Evolutionary conservation across 1,139 yeast genomes (phyloP).

Genomic region (Groenewaldozyma auringiensis): DNA sequence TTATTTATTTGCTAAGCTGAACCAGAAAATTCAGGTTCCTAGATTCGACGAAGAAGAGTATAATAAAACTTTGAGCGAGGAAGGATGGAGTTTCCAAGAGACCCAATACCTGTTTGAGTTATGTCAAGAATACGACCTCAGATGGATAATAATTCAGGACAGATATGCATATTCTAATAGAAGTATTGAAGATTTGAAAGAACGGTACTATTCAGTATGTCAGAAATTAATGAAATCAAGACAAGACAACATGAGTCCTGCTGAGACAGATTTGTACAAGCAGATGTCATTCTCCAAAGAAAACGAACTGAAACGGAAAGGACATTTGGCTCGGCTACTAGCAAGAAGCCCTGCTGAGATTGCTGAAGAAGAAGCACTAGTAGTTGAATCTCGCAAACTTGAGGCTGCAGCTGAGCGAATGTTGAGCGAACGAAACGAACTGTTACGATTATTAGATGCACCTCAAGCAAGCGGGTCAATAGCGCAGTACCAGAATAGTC

Average conservation of each 20-base stretch:
- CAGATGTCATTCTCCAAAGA: slow-evolving; percentile 52
- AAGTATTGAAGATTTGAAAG: slow-evolving; percentile 71
- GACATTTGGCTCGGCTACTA: slow-evolving; percentile 66
- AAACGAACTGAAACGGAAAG: slow-evolving; percentile 71
- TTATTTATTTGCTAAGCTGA: slow-evolving; percentile 69
- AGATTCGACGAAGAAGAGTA: slow-evolving; percentile 62
- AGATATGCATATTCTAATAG: slow-evolving; percentile 44
- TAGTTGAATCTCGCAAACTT: slow-evolving; percentile 85
- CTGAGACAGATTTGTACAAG: slow-evolving; percentile 33
- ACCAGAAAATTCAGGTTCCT: slow-evolving; percentile 64
- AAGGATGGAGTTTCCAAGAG: slow-evolving; percentile 69
- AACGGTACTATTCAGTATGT: slow-evolving; percentile 62
- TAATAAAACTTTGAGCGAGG: slow-evolving; percentile 31
- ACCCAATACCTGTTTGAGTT: slow-evolving; percentile 67
- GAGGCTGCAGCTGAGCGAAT: slow-evolving; percentile 91
- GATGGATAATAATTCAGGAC: slow-evolving; percentile 83
- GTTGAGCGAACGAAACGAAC: slow-evolving; percentile 71
- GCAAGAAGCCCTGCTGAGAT: slow-evolving; percentile 91
- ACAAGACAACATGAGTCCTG: slow-evolving; percentile 34
- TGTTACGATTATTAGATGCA: slow-evolving; percentile 73
- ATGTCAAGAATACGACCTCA: slow-evolving; percentile 65
- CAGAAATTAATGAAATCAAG: slow-evolving; percentile 38
- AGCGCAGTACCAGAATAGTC: slow-evolving; percentile 74
- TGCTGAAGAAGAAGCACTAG: slow-evolving; percentile 93
- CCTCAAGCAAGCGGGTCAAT: slow-evolving; percentile 77